Conservation (phyloP, 2,329 filamentous ascomycete species). For the Thielaviopsis euricoi region DNA sequence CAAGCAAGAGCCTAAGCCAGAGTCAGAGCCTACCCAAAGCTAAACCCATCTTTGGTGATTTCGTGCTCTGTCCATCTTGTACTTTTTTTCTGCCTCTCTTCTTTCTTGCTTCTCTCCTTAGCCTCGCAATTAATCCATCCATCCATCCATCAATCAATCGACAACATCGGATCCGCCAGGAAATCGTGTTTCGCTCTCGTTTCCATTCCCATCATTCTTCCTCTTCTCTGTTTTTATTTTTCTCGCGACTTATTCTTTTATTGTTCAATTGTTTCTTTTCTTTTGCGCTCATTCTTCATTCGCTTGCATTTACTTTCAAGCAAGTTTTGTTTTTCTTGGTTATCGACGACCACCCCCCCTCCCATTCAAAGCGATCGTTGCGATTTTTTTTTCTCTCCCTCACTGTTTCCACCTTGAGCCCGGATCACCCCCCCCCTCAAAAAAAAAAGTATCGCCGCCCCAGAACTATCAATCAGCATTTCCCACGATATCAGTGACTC, state of each 20-base stretch:
- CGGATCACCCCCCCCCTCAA: no score
- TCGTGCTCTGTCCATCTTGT: constrained; percentile 1
- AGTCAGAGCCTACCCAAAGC: not conserved
- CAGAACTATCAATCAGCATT: not conserved
- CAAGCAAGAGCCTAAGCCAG: no score
- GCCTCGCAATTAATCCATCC: no score
- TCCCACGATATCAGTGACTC: not conserved
- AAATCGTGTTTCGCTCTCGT: not conserved
- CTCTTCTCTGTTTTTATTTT: not conserved
- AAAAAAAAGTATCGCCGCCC: no score
- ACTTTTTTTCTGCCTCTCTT: constrained; percentile 1
- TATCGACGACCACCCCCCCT: no score
- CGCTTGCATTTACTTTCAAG: not conserved
- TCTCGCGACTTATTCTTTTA: constrained; percentile 1
- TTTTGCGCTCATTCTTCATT: not conserved
- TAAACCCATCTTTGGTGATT: not conserved
- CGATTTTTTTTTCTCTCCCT: not conserved
- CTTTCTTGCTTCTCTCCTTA: not conserved
- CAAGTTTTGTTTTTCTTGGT: no score
- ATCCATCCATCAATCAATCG: no score
- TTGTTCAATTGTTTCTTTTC: not conserved
- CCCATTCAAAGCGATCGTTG: not conserved
- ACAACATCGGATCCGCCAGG: not conserved
- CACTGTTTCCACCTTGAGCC: not conserved
- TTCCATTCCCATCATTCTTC: not conserved